These are phyloP conservation scores for Furcasterigmium furcatum DNA, from an alignment of 2,329 filamentous ascomycete species.

Conservation along the genomic window DNA sequence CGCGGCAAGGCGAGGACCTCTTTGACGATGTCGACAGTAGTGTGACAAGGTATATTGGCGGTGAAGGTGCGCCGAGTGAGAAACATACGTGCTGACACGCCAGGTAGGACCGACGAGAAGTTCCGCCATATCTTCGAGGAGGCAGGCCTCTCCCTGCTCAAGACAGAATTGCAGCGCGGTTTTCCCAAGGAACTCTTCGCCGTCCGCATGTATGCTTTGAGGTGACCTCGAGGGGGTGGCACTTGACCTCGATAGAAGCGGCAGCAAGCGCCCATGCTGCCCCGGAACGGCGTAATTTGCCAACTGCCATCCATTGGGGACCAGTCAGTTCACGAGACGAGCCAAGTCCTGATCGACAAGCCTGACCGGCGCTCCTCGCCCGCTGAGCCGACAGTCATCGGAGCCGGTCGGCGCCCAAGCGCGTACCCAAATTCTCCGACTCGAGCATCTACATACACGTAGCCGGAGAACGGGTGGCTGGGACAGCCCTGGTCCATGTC, in stretches of 20 bases:
- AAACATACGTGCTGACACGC: slow-evolving; percentile 6
- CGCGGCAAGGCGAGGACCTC: slow-evolving; percentile 54
- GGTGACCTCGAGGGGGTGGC: too few species aligned
- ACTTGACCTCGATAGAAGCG: background rate
- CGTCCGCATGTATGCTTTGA: slow-evolving; percentile 75
- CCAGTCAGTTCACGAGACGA: background rate
- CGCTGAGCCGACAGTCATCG: too few species aligned
- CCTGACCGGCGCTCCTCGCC: too few species aligned
- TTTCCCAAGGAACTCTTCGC: slow-evolving; percentile 63
- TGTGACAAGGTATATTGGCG: slow-evolving; percentile 9
- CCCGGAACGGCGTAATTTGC: too few species aligned
- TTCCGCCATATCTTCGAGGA: slow-evolving; percentile 67
- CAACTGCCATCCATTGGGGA: too few species aligned
- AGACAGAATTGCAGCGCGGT: slow-evolving; percentile 69
- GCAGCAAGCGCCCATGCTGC: too few species aligned
- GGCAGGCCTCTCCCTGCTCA: slow-evolving; percentile 66
- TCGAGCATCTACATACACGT: background rate
- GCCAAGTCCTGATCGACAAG: too few species aligned
- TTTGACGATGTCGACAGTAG: slow-evolving; percentile 30
- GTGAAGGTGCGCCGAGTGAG: slow-evolving; percentile 4
- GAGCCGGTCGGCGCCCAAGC: background rate
- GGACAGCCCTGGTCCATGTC: too few species aligned
- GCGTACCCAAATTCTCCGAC: background rate
- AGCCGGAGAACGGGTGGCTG: too few species aligned
- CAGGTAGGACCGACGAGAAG: slow-evolving; percentile 62